Conservation (phyloP, 2,329 filamentous ascomycete species). For the Cladosporium sp. region DNA sequence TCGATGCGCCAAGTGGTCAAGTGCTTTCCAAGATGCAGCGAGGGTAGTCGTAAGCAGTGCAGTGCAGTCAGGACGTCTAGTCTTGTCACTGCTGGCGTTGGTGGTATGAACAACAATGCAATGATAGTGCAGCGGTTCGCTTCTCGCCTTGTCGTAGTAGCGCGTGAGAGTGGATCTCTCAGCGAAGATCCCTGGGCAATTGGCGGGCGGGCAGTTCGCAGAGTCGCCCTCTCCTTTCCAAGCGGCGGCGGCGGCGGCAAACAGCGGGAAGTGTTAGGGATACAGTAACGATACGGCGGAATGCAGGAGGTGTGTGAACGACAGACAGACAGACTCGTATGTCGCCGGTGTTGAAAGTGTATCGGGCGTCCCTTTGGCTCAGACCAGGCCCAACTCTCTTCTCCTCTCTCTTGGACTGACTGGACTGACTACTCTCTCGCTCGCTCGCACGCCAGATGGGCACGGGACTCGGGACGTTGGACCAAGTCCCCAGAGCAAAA, state of each 20-base stretch:
- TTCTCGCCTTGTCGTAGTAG: background rate
- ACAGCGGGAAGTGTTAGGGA: background rate
- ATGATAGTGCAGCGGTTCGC: background rate
- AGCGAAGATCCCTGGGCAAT: background rate
- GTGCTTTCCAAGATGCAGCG: background rate
- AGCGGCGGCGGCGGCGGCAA: background rate
- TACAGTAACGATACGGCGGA: background rate
- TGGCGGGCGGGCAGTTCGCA: background rate
- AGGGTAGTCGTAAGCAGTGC: background rate
- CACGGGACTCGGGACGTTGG: background rate
- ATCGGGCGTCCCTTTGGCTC: slow-evolving; percentile 1
- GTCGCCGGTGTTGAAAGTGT: background rate
- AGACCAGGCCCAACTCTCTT: background rate
- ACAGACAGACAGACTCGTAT: background rate
- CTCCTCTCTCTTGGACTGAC: background rate
- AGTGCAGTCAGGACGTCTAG: background rate
- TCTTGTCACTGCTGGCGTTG: background rate
- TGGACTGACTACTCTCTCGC: background rate
- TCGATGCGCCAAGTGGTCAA: background rate
- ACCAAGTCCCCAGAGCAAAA: slow-evolving; percentile 4
- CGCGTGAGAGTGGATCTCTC: background rate
- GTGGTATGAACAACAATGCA: background rate
- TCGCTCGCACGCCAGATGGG: background rate
- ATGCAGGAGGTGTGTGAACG: background rate
- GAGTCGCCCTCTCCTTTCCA: background rate